phyloP scores from a whole-genome alignment of 2,329 filamentous ascomycete genomes.

The Canariomyces notabilis region DNA sequence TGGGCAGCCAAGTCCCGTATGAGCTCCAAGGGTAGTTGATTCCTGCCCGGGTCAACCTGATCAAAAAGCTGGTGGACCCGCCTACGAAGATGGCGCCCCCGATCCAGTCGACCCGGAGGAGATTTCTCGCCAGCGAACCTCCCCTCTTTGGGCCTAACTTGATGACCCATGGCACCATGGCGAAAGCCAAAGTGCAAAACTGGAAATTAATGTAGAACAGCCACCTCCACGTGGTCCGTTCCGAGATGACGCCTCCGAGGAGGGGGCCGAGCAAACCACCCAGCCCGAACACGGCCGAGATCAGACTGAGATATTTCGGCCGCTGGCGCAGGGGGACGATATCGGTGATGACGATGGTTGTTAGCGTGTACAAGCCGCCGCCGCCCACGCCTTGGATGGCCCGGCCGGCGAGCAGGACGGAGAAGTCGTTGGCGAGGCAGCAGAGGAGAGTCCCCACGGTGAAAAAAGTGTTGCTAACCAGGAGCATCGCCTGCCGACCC shows the following conservation, averaged over 20 bases:
- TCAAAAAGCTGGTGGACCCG: too few species aligned
- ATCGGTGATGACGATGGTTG: conserved; percentile 34
- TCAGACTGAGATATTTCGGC: conserved; percentile 33
- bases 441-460: conserved; percentile 36
- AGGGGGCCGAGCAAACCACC: conserved; percentile 36
- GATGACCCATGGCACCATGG: conserved; percentile 36
- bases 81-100: conserved; percentile 38
- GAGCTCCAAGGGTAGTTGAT: too few species aligned
- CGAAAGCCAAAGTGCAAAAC: conserved; percentile 34
- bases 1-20: conserved; percentile 35
- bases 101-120: conserved; percentile 38
- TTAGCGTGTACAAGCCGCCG: conserved; percentile 31
- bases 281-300: conserved; percentile 33
- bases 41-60: too few species aligned
- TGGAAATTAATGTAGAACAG: conserved; percentile 43
- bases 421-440: conserved; percentile 26
- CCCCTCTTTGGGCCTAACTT: too few species aligned
- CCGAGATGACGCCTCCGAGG: conserved; percentile 30
- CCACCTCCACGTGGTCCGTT: conserved; percentile 39
- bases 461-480: conserved; percentile 39
- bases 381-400: conserved; percentile 35
- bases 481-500: conserved; percentile 39
- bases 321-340: conserved; percentile 35
- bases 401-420: conserved; percentile 30
- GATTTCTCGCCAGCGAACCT: too few species aligned